These are phyloP conservation scores for Lipomyces kockii DNA, from an alignment of 805 yeast species.

Conservation along the genomic window DNA sequence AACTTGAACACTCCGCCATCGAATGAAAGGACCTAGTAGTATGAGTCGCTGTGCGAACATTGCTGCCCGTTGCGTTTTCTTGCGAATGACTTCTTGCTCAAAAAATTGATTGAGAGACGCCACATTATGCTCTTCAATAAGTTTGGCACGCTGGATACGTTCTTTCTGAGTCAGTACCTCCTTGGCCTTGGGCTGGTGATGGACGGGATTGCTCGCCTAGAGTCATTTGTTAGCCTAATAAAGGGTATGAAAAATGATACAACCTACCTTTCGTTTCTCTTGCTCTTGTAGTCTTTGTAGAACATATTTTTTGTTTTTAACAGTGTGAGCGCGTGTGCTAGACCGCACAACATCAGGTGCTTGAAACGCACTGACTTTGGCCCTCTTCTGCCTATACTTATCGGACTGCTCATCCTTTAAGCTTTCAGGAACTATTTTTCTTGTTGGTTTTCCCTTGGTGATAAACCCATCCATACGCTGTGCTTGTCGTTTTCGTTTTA, in stretches of 20 bases:
- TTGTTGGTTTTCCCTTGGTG: background rate
- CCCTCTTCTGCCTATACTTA: background rate
- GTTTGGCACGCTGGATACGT: conserved; percentile 77
- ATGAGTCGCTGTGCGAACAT: conserved; percentile 63
- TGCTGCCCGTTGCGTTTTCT: conserved; percentile 73
- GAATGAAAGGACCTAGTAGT: conserved; percentile 61
- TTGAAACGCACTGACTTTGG: background rate
- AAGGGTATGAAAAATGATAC: no score
- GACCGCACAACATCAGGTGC: conserved; percentile 22
- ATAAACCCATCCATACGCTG: conserved; percentile 24
- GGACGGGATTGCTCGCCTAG: conserved; percentile 13
- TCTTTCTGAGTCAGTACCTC: conserved; percentile 65
- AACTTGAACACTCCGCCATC: conserved; percentile 55
- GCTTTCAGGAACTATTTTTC: background rate
- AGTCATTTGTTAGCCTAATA: background rate
- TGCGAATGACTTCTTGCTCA: conserved; percentile 82
- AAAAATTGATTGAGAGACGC: conserved; percentile 74
- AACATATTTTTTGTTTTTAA: conserved; percentile 75
- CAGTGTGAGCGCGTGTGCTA: conserved; percentile 69
- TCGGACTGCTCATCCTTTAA: background rate
- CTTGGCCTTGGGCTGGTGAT: conserved; percentile 9
- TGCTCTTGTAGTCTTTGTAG: conserved; percentile 71
- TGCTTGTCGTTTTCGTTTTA: conserved; percentile 41
- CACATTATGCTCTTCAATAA: conserved; percentile 78
- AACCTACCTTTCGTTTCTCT: conserved; percentile 57